phyloP scores from a whole-genome alignment of 768 basidiomycete species.

The Lactarius akahatsu region DNA sequence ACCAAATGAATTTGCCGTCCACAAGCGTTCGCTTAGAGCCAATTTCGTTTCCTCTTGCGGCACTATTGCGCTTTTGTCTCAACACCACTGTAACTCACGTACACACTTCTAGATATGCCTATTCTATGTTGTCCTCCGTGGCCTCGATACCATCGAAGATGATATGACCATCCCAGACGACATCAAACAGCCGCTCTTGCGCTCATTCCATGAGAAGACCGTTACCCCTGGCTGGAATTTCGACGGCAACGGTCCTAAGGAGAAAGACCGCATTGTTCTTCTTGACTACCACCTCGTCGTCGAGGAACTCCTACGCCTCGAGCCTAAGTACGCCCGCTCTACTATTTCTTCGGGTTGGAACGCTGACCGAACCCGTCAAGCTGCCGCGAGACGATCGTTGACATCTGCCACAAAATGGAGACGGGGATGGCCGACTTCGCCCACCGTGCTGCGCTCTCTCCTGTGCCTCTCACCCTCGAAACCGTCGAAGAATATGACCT shows the following conservation, averaged over 20 bases:
- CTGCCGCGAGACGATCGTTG: slow-evolving; percentile 76
- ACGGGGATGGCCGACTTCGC: slow-evolving; percentile 95
- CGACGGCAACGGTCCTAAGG: slow-evolving; percentile 74
- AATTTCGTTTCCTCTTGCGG: not conserved
- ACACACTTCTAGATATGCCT: slow-evolving; percentile 69
- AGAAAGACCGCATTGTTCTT: slow-evolving; percentile 85
- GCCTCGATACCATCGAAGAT: slow-evolving; percentile 96
- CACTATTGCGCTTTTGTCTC: slow-evolving; percentile 1
- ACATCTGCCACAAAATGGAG: slow-evolving; percentile 86
- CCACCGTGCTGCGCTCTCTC: slow-evolving; percentile 67
- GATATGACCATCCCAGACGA: slow-evolving; percentile 93
- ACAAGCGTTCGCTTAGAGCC: not conserved
- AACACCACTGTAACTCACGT: not conserved
- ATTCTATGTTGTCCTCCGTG: slow-evolving; percentile 93
- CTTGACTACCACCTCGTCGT: slow-evolving; percentile 80
- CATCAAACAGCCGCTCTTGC: slow-evolving; percentile 82
- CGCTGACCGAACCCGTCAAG: slow-evolving; percentile 35
- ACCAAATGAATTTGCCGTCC: not conserved
- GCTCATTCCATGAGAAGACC: slow-evolving; percentile 77
- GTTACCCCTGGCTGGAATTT: slow-evolving; percentile 86
- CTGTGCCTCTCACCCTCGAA: slow-evolving; percentile 66
- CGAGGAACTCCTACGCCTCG: slow-evolving; percentile 72
- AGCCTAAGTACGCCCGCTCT: slow-evolving; percentile 53
- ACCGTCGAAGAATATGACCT: slow-evolving; percentile 88
- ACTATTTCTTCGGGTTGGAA: slow-evolving; percentile 13